Percentiles rank a stretch among this genome's conserved stretches.
phyloP scores from a whole-genome alignment of 345 rosid species.

The Moricandia moricandioides region DNA sequence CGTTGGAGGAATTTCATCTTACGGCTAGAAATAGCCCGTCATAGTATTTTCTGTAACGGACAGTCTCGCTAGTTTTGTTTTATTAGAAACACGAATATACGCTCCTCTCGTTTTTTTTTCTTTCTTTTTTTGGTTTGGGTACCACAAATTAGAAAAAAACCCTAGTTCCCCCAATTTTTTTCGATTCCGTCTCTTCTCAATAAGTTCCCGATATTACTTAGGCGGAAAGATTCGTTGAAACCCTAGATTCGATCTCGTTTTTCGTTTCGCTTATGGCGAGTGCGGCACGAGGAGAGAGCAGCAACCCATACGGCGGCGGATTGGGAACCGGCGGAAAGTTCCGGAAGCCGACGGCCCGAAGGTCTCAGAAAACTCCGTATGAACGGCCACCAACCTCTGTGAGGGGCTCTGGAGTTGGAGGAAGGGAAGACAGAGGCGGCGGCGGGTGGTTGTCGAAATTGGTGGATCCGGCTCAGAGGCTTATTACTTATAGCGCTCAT shows the following conservation, averaged over 20 bases:
- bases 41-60: conserved; percentile 5
- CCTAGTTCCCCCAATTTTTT: conserved; percentile 39
- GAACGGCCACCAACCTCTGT: conserved; percentile 58
- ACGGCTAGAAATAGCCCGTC: conserved; percentile 9
- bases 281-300: conserved; percentile 44
- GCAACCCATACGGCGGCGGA: conserved; percentile 41
- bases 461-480: conserved; percentile 88
- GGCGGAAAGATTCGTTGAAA: conserved; percentile 31
- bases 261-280: conserved; percentile 45
- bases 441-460: conserved; percentile 77
- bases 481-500: conserved; percentile 74
- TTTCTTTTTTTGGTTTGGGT: neutral
- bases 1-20: neutral
- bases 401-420: conserved; percentile 42
- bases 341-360: conserved; percentile 57
- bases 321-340: conserved; percentile 69
- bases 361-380: conserved; percentile 63
- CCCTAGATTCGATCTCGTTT: conserved; percentile 42
- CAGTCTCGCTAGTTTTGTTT: neutral
- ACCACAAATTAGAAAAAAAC: conserved; percentile 43
- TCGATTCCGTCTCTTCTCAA: conserved; percentile 6
- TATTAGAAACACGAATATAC: conserved; percentile 16
- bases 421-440: conserved; percentile 27
- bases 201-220: conserved; percentile 24
- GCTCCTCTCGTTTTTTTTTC: conserved; percentile 34